Conservation (phyloP, 345 rosid species). For the Dimocarpus longan region DNA sequence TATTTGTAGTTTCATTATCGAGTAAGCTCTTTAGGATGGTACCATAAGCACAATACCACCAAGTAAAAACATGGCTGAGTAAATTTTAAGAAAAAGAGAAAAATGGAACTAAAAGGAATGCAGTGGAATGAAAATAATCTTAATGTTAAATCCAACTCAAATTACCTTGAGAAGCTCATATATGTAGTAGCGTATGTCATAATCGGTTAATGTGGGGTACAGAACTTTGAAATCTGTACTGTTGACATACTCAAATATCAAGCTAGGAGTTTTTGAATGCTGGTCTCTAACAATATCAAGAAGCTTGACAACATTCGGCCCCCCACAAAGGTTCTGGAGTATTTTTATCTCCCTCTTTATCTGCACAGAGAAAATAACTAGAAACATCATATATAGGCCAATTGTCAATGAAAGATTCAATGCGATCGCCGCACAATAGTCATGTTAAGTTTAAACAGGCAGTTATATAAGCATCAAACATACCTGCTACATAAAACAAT, state of each 20-base stretch:
- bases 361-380: slow-evolving; percentile 36
- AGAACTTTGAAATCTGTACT: slow-evolving; percentile 82
- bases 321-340: slow-evolving; percentile 84
- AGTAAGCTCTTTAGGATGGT: neutral
- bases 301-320: slow-evolving; percentile 72
- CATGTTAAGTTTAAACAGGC: neutral
- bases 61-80: neutral
- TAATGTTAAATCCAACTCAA: neutral
- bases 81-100: neutral
- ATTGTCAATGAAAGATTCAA: neutral
- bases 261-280: slow-evolving; percentile 81
- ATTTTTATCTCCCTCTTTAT: slow-evolving; percentile 84
- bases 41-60: neutral
- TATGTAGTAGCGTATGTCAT: slow-evolving; percentile 82
- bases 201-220: slow-evolving; percentile 87
- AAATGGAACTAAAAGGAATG: neutral
- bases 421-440: neutral
- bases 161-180: slow-evolving; percentile 83
- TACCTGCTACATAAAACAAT: neutral
- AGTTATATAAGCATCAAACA: neutral
- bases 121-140: neutral
- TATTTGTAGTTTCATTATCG: neutral
- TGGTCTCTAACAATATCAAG: slow-evolving; percentile 80
- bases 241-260: slow-evolving; percentile 82
- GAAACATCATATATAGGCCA: neutral